Base-by-base conservation (phyloP, 768 basidiomycete genomes). In the Megacollybia marginata region DNA sequence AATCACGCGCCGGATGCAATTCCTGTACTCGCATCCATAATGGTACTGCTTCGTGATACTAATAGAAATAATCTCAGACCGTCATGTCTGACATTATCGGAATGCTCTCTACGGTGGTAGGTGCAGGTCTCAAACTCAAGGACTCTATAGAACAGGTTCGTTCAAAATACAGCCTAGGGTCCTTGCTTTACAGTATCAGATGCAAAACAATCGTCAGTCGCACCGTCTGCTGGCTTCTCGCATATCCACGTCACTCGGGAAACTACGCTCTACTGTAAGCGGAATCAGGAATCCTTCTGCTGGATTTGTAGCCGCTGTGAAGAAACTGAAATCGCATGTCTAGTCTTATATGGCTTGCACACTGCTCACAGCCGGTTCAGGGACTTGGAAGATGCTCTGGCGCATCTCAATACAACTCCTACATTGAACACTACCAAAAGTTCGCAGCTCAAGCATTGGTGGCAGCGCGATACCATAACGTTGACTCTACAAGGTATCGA, bases 401-500 rank as follows among this genome's bases (percentile, higher is more conserved):
- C 38, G 5, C 13, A 18, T 13, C 38, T 40, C 3, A 40, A 40
- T 11, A 6, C 20, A n/a, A 28, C 33, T 4, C 15, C 33, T 19
- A 32, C 46, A 15, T 11, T 34, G 38, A 40, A 40, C 13, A 18
- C 3, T 40, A 8, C 38, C 15, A 40, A 40, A 8, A 2, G 23
- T 28, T 28, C 38, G 18, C 13, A 18, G 38, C 18, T 40, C 38
- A 18, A 13, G 38, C 38, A 52, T 16, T 52, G 46, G 46, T 48
- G 47, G 31, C 33, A 15, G 31, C 44, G 40, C 12, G 51, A 52
- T 28, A 42, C 42, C 9, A 52, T 52, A 16, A 42, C 19, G 16
- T 32, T 42, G 19, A 42, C 47, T 13, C 47, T 52, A 9, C 23
- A 38, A 7, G 51, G 44, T 19, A 35, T 52, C 11, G 51, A 52